Evolutionary conservation across 2,329 filamentous ascomycete genomes (phyloP).

Genomic region (Aspergillus calidoustus): DNA sequence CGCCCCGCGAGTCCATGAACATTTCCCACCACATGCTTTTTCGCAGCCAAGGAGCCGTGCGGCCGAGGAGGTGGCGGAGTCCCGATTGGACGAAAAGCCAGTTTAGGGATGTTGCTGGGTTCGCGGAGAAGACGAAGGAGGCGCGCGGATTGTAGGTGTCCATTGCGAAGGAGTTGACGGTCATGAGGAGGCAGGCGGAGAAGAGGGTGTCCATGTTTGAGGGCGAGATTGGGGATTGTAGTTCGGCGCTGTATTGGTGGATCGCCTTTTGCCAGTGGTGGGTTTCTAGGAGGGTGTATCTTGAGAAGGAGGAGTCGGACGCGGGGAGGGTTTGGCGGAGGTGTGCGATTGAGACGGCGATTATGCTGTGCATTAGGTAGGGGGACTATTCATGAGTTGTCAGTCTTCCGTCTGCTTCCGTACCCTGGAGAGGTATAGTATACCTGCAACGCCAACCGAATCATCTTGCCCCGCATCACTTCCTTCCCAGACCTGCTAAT

Average conservation of each 20-base stretch:
- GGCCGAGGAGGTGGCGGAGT: conserved; percentile 36
- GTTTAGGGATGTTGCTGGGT: conserved; percentile 35
- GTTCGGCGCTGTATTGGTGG: conserved; percentile 38
- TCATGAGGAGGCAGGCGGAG: conserved; percentile 44
- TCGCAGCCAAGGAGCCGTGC: conserved; percentile 29
- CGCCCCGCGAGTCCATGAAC: conserved; percentile 34
- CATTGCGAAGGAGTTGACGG: conserved; percentile 39
- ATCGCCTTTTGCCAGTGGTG: conserved; percentile 47
- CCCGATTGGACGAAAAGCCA: conserved; percentile 44
- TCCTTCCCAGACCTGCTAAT: conserved; percentile 20
- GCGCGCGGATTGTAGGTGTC: conserved; percentile 35
- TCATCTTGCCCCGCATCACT: conserved; percentile 31
- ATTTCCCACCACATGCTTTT: conserved; percentile 42
- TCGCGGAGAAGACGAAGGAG: conserved; percentile 43
- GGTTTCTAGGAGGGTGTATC: conserved; percentile 35
- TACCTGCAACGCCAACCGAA: conserved; percentile 38
- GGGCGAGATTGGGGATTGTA: conserved; percentile 29
- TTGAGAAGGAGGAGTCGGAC: conserved; percentile 25
- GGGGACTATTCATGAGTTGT: conserved; percentile 30
- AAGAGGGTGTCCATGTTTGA: conserved; percentile 46
- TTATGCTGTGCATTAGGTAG: conserved; percentile 44
- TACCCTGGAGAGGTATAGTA: background rate
- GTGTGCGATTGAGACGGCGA: conserved; percentile 38
- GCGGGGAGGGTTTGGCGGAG: conserved; percentile 34
- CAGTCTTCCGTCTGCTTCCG: no score